Evolutionary conservation across 2,329 filamentous ascomycete species (phyloP), one percentile per base, ranked within the genome.

Genomic region (Mycosphaerella sp.): DNA sequence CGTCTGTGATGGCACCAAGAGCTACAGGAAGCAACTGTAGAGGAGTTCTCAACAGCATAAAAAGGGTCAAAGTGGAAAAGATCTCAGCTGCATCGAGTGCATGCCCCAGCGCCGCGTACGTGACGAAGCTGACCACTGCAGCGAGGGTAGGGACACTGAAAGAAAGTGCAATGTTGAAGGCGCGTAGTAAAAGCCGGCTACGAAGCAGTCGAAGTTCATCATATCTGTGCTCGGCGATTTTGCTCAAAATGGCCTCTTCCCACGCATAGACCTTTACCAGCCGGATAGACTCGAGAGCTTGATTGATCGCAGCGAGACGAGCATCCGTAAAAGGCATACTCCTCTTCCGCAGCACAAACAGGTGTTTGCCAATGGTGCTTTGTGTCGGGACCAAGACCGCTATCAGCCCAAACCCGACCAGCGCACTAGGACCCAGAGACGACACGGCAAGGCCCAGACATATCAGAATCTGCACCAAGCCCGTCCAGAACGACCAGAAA

Each of bases 41-140:
- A n/a, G 47, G 47, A 16, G 47, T 49, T 16, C 47, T 49, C 47
- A 49, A 14, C 5, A 49, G 28, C 47, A 49, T 49, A 39, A 49
- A 49, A 13, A 49, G 21, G 12, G 47, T 49, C 10, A 49, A 28
- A 6, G 47, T 18, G 2, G 47, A 42, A 17, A 49, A 49, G 13
- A 49, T 42, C 27, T 49, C 47, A 10, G 47, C 47, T 12, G 47
- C 47, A n/a, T 49, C 41, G n/a, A 49, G 21, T 12, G 25, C 27
- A 25, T 49, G 34, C 5, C 47, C 47, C 12, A 49, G 17, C 13
- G 47, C 39, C 2, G 47, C 47, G 17, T 49, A 49, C 1, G 47
- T 49, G 8, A 49, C 47, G 27, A 49, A 49, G 14, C 27, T 43
- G 8, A 49, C 47, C 8, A 49, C 47, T 14, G 47, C 36, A 8